Base-by-base conservation (phyloP, 2,329 filamentous ascomycete genomes). In the Ciborinia camelliae region DNA sequence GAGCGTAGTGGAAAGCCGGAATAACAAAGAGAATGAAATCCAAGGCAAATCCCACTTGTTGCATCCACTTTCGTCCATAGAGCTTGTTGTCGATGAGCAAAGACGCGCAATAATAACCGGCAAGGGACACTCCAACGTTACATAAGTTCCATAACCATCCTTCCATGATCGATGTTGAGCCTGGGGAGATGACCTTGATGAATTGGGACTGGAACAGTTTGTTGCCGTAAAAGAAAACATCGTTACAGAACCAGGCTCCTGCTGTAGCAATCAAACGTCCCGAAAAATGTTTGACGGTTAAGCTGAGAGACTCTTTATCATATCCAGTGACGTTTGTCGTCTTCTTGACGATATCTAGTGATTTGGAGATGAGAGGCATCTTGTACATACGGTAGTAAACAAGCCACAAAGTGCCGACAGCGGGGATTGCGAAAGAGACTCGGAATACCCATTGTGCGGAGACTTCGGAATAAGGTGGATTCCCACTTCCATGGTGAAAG, bases 141-240 rank as follows among this genome's bases (percentile, higher is more conserved):
- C 92, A 84, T 75, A 98, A 78, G 79, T 95, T 97, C 89, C 92
- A 98, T 54, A 91, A 82, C 94, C 94, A 98, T 67, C 84, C 88
- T 41, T 88, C 88, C 86, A 97, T 90, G 76, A 97, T 85, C 20
- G 62, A 66, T 43, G 81, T 79, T 68, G 86, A 84, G 69, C 84
- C 79, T 62, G 86, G 83, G 63, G 88, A 90, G 71, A 97, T 88
- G 74, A 95, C 90, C 39, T 81, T 81, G 79, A 97, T 97, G 80
- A 97, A 97, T 75, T 94, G 86, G 68, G 85, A 86, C 80, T 97
- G 93, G 85, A 97, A 97, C 62, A 97, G 88, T 84, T 97, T 97
- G 88, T 97, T 97, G 72, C 94, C 94, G 81, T 98, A 98, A 82
- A 98, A 98, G 84, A 98, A 97, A 70, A 98, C 90, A 75, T 98